A percentile compares a stretch with the other conserved stretches of the same genome.
Conservation (phyloP, 306 rosid species). For the Morella rubra region DNA sequence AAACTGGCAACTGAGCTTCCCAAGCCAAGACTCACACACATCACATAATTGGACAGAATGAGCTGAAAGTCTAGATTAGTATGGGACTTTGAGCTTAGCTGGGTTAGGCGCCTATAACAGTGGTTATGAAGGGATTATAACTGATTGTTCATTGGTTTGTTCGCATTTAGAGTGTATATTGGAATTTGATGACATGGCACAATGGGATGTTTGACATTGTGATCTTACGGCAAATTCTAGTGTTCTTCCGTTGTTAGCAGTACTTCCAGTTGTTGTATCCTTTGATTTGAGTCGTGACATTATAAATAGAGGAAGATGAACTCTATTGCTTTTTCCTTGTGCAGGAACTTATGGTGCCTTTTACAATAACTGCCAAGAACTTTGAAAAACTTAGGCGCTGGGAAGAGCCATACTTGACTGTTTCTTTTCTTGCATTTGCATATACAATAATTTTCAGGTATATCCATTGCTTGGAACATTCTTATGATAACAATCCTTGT, state of each 20-base stretch:
- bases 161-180: not conserved
- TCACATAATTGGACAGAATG: too few species aligned
- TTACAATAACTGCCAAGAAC: constrained; percentile 48
- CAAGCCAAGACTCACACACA: too few species aligned
- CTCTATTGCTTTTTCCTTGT: constrained; percentile 21
- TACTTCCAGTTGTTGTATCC: not conserved
- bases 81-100: not conserved
- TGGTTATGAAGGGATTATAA: not conserved
- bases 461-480: constrained; percentile 11
- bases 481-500: constrained; percentile 7
- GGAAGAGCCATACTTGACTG: constrained; percentile 88
- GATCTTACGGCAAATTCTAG: not conserved
- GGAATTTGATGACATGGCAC: not conserved
- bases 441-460: constrained; percentile 81
- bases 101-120: not conserved
- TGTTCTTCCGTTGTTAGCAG: not conserved
- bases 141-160: too few species aligned
- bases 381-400: constrained; percentile 80
- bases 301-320: constrained; percentile 17
- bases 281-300: not conserved
- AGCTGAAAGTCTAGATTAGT: not conserved
- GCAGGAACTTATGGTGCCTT: constrained; percentile 88
- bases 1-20: too few species aligned
- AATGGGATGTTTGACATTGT: not conserved
- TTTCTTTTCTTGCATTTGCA: constrained; percentile 63